Conservation (phyloP, 202 grass and related monocot species). For the Dendrocalamus latiflorus region DNA sequence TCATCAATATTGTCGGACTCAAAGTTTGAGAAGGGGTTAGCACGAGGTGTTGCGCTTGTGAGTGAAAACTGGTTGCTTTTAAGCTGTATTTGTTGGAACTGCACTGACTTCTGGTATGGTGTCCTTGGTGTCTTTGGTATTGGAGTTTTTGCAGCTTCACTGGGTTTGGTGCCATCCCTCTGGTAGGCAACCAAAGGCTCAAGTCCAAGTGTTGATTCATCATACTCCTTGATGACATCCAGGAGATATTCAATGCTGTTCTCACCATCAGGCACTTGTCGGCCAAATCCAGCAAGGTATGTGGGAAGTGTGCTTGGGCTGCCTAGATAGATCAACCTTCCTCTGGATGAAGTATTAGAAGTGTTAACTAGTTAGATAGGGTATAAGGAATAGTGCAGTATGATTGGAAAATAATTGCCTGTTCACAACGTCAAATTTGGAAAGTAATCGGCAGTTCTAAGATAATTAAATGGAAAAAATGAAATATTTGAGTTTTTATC, state of each 20-base stretch:
- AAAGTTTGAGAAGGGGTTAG: conserved; percentile 26
- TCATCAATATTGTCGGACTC: conserved; percentile 40
- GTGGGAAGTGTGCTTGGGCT: conserved; percentile 42
- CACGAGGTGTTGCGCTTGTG: conserved; percentile 23
- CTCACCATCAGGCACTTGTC: conserved; percentile 56
- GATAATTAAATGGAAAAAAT: conserved; percentile 16
- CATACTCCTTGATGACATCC: conserved; percentile 73
- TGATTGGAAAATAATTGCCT: not conserved
- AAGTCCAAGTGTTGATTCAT: conserved; percentile 58
- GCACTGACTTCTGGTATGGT: conserved; percentile 48
- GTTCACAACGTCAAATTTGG: not conserved
- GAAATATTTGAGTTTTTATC: not conserved
- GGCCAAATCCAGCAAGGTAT: conserved; percentile 53
- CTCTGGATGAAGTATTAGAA: conserved; percentile 32
- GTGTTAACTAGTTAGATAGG: conserved; percentile 3
- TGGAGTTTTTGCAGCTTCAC: no score
- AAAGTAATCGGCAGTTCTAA: conserved; percentile 11
- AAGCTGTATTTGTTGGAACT: conserved; percentile 50
- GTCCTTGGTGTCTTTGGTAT: conserved; percentile 50
- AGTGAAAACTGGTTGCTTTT: conserved; percentile 59
- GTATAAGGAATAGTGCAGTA: not conserved
- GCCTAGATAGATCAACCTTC: conserved; percentile 56
- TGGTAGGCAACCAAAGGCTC: conserved; percentile 63
- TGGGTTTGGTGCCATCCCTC: conserved; percentile 54
- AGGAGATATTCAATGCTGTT: conserved; percentile 68